Percentiles rank a stretch among this genome's conserved stretches.
These are phyloP conservation scores for Hymenoscyphus linearis DNA, from an alignment of 2,329 filamentous ascomycete species.

Conservation along the genomic window DNA sequence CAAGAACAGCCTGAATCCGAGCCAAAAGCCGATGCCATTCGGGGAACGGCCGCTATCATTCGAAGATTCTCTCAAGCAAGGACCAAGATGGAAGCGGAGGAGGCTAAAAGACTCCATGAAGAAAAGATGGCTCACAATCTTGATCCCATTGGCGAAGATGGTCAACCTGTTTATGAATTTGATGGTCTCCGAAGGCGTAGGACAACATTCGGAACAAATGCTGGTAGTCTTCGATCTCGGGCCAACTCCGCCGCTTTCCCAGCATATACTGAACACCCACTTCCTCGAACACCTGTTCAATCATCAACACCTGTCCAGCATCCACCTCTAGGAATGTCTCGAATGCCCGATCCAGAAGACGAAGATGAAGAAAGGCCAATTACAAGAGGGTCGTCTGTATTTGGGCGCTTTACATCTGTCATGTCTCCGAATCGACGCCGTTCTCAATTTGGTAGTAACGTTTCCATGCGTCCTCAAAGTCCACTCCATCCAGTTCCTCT, in stretches of 20 bases:
- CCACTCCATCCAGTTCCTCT: constrained; percentile 58
- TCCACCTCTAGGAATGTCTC: constrained; percentile 82
- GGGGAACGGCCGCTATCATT: constrained; percentile 82
- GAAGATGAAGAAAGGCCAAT: constrained; percentile 47
- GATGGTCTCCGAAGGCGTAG: constrained; percentile 78
- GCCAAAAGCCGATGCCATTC: constrained; percentile 92
- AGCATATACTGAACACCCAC: constrained; percentile 24
- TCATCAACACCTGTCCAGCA: constrained; percentile 42
- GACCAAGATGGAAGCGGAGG: constrained; percentile 72
- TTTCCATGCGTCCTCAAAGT: constrained; percentile 39
- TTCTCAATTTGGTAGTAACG: constrained; percentile 16
- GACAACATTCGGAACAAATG: constrained; percentile 42
- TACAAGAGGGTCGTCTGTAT: constrained; percentile 42
- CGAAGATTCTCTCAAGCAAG: constrained; percentile 73
- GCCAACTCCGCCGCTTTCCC: constrained; percentile 28
- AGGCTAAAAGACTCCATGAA: constrained; percentile 71
- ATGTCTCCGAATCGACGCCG: constrained; percentile 18
- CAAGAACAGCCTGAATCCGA: constrained; percentile 95
- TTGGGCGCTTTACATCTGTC: constrained; percentile 36
- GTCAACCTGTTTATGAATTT: constrained; percentile 67
- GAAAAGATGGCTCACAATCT: constrained; percentile 67
- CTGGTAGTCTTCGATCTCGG: constrained; percentile 27
- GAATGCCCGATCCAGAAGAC: constrained; percentile 66
- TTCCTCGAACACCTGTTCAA: constrained; percentile 13
- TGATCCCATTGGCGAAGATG: constrained; percentile 65